phyloP scores from a whole-genome alignment of 1,284 basidiomycete species.

The Fistulina hepatica region DNA sequence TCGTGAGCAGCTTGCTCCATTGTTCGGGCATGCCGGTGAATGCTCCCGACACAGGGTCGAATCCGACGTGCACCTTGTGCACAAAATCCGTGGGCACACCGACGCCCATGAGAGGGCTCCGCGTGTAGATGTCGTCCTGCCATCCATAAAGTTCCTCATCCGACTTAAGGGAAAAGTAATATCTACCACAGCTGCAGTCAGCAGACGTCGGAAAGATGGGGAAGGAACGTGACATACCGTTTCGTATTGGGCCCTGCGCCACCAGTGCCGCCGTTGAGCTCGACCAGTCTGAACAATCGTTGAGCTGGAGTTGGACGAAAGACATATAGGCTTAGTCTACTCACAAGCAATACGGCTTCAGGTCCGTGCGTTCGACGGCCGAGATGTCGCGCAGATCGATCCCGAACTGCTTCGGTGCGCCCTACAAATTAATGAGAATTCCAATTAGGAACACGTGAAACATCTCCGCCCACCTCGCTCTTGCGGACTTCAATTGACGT shows the following conservation, averaged over 20 bases:
- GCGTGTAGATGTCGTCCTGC: conserved; percentile 93
- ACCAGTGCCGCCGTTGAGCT: too few species aligned
- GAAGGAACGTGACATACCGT: neutral
- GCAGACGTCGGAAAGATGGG: neutral
- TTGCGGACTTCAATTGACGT: conserved; percentile 80
- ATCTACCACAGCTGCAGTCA: conserved; percentile 4
- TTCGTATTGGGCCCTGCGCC: too few species aligned
- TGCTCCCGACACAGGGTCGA: conserved; percentile 72
- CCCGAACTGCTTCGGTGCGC: conserved; percentile 52
- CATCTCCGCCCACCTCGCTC: conserved; percentile 57
- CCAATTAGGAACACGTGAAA: conserved; percentile 1
- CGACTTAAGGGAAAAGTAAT: conserved; percentile 72
- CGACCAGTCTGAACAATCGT: too few species aligned
- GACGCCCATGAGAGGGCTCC: conserved; percentile 88
- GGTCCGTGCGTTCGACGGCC: conserved; percentile 82
- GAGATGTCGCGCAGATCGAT: conserved; percentile 73
- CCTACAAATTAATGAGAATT: conserved; percentile 26
- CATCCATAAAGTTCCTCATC: conserved; percentile 96
- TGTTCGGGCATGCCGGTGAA: conserved; percentile 79
- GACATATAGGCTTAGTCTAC: conserved; percentile 68
- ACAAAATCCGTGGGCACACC: conserved; percentile 95
- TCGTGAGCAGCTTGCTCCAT: conserved; percentile 92
- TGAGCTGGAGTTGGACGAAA: neutral
- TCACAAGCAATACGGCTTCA: conserved; percentile 90
- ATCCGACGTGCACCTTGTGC: conserved; percentile 97